A percentile compares a stretch with the other conserved stretches of the same genome.
These are phyloP conservation scores for Wickerhamomyces mucosus DNA, from an alignment of 805 yeast species.

Conservation along the genomic window DNA sequence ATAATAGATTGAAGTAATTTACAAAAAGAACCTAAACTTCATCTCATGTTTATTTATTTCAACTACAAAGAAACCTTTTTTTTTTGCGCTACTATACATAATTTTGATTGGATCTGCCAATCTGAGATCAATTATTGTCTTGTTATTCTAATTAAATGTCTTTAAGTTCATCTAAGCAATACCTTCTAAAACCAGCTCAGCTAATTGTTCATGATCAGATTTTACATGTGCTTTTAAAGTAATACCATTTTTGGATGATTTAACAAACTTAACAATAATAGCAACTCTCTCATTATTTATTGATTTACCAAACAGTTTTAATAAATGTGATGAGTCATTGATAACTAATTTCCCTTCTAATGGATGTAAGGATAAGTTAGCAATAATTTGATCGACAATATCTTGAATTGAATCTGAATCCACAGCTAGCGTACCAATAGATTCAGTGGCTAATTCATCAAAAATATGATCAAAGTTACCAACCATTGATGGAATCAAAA, in stretches of 20 bases:
- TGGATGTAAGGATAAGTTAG: constrained; percentile 54
- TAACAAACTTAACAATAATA: constrained; percentile 32
- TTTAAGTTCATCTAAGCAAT: no score
- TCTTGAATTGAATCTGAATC: constrained; percentile 39
- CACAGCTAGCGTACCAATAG: constrained; percentile 58
- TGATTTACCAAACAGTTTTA: constrained; percentile 76
- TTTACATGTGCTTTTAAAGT: constrained; percentile 35
- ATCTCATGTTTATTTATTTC: no score
- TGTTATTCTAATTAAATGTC: no score
- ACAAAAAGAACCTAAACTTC: no score
- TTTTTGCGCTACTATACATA: no score
- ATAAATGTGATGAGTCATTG: constrained; percentile 43
- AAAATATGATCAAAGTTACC: constrained; percentile 66
- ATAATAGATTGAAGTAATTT: constrained; percentile 5
- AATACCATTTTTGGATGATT: constrained; percentile 32
- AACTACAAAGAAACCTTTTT: no score
- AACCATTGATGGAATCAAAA: constrained; percentile 63
- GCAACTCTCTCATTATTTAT: constrained; percentile 37
- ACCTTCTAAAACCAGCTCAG: constrained; percentile 42
- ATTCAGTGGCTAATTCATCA: constrained; percentile 62
- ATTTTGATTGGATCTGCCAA: no score
- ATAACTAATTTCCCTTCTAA: constrained; percentile 59
- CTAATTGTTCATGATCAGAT: constrained; percentile 32
- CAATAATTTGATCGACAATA: constrained; percentile 44
- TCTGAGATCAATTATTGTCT: no score